Evolutionary conservation across 768 basidiomycete species (phyloP), one percentile per base, ranked within the genome.

Genomic region (Paxillus ammoniavirescens): DNA sequence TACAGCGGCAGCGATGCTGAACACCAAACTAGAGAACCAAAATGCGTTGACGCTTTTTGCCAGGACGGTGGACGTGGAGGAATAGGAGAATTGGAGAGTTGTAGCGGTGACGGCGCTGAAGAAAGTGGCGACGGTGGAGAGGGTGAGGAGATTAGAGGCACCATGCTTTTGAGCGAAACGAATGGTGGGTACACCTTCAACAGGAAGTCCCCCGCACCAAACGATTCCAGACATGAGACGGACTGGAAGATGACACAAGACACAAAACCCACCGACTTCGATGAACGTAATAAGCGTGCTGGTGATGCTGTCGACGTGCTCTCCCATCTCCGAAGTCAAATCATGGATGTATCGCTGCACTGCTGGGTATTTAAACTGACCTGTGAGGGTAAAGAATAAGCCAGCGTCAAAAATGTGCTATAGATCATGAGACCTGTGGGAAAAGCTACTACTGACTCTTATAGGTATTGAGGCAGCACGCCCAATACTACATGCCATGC

Each of bases 51-150:
- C 87, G 0, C 80, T 75, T 56, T 81, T 76, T 1, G 77, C 68
- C 18, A 80, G 54, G 0, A 65, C 47, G 0, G 63, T 69, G 2
- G 61, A 63, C 9, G 62, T 74, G 10, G 63, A 59, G 2, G 62
- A 53, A 5, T 79, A 86, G 2, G 87, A 87, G 62, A 83, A 87
- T 62, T 89, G 87, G 59, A 88, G 67, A 1, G 85, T 86, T 8
- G 85, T 86, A 26, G 86, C 87, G 0, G 85, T 87, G 52, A 89
- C 86, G 15, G 83, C 86, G 31, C 83, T 86, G 68, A 89, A 87
- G 70, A 89, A 88, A 47, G 86, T 90, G 26, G 87, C 86, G 4
- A 90, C 84, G 7, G 87, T 89, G 36, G 86, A 87, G 31, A 90
- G 73, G 57, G 87, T 89, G 23, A 88, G 77, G 15, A 90, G 73